Percentiles rank a stretch among this genome's conserved stretches.
Evolutionary conservation across 2,329 filamentous ascomycete genomes (phyloP).

Genomic region (Aspergillus alliaceus): DNA sequence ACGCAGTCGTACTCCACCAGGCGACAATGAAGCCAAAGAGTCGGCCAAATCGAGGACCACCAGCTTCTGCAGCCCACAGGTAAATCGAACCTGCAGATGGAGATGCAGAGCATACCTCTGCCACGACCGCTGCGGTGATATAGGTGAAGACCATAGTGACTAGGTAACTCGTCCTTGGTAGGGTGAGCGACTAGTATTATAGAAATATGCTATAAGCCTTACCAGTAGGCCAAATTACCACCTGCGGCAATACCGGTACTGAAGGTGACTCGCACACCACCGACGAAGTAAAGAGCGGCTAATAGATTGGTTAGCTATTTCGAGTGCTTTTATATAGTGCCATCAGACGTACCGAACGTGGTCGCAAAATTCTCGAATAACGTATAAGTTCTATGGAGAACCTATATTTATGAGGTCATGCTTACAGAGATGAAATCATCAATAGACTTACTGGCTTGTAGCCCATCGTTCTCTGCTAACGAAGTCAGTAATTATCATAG

Average conservation of each 20-base stretch:
- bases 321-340: too few species aligned
- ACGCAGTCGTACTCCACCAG: conserved; percentile 64
- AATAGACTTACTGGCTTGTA: conserved; percentile 53
- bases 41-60: conserved; percentile 56
- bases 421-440: neutral
- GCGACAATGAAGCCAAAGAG: conserved; percentile 62
- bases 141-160: conserved; percentile 61
- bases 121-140: conserved; percentile 61
- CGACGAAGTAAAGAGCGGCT: conserved; percentile 63
- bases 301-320: conserved; percentile 6
- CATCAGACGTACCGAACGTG: conserved; percentile 51
- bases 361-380: conserved; percentile 61
- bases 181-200: neutral
- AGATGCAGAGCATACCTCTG: conserved; percentile 61
- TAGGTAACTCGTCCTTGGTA: conserved; percentile 57
- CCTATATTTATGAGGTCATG: conserved; percentile 37
- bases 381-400: conserved; percentile 58
- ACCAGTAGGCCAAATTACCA: conserved; percentile 63
- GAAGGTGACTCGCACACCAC: conserved; percentile 60
- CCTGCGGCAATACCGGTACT: conserved; percentile 63
- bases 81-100: conserved; percentile 62
- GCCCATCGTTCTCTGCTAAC: conserved; percentile 49
- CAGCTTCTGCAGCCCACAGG: conserved; percentile 61
- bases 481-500: conserved; percentile 17
- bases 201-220: conserved; percentile 2